Conservation (phyloP, 495 filamentous ascomycete species). For the Achaetomiella virescens region DNA sequence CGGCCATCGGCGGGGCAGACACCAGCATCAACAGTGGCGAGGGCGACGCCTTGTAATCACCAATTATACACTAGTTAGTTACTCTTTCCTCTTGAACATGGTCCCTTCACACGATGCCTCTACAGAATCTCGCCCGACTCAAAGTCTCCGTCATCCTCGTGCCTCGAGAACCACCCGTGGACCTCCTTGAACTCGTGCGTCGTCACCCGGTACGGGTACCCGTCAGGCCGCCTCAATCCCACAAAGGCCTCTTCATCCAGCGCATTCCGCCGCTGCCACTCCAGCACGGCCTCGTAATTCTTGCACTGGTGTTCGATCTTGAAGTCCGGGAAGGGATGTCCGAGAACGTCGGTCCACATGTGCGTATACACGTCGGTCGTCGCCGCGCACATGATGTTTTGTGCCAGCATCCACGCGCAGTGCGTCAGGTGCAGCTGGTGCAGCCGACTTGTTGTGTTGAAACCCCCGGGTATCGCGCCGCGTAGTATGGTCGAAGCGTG, state of each 20-base stretch:
- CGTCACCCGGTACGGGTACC: not conserved
- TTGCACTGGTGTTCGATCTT: not conserved
- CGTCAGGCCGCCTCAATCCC: not conserved
- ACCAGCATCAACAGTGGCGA: too few relatives aligned
- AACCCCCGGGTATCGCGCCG: not conserved
- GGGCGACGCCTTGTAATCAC: too few relatives aligned
- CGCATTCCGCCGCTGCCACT: conserved; percentile 1
- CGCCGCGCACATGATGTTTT: conserved; percentile 7
- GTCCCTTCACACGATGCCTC: too few relatives aligned
- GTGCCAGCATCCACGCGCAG: not conserved
- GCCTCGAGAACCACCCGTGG: not conserved
- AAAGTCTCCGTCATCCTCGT: not conserved
- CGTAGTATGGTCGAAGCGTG: not conserved
- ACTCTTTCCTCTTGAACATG: too few relatives aligned
- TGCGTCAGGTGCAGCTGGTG: conserved; percentile 5
- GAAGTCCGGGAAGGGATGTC: conserved; percentile 8
- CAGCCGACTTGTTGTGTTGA: not conserved
- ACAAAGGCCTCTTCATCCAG: conserved; percentile 7
- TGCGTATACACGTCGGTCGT: not conserved
- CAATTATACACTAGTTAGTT: too few relatives aligned
- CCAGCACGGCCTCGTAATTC: conserved; percentile 2
- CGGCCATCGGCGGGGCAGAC: not conserved
- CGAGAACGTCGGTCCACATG: not conserved
- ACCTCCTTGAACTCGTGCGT: conserved; percentile 5
- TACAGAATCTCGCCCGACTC: too few relatives aligned